These are phyloP conservation scores for Favolaschia claudopus DNA, from an alignment of 768 basidiomycete species.

Conservation along the genomic window DNA sequence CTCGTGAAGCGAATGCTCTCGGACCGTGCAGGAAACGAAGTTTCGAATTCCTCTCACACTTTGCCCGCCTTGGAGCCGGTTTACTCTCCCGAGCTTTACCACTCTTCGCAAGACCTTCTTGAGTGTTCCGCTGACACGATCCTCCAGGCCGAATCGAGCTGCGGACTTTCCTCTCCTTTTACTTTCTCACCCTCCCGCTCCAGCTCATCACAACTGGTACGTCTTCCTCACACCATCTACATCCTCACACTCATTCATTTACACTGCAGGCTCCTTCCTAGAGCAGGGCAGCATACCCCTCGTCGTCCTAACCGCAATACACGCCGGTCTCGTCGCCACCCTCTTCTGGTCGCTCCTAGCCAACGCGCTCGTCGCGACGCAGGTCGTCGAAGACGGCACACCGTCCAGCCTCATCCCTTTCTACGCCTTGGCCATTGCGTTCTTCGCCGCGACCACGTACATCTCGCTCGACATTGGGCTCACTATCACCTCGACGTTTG, in stretches of 20 bases:
- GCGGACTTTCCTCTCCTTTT: constrained; percentile 67
- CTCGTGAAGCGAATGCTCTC: no score
- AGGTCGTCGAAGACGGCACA: constrained; percentile 92
- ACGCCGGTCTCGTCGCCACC: constrained; percentile 77
- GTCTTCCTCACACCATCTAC: not conserved
- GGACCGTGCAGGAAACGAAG: no score
- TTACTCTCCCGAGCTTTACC: no score
- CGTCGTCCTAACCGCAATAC: constrained; percentile 76
- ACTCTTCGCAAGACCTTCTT: no score
- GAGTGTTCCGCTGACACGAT: constrained; percentile 5
- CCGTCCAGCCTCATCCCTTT: constrained; percentile 73
- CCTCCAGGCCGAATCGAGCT: constrained; percentile 72
- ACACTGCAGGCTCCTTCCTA: constrained; percentile 64
- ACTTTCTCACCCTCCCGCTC: constrained; percentile 76
- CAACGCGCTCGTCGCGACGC: constrained; percentile 83
- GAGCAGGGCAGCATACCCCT: constrained; percentile 78
- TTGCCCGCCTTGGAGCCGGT: no score
- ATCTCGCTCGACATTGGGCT: constrained; percentile 86
- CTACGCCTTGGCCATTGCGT: constrained; percentile 56
- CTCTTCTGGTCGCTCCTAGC: constrained; percentile 83
- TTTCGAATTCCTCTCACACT: no score
- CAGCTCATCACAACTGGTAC: constrained; percentile 75
- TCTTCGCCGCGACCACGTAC: constrained; percentile 81
- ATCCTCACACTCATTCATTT: constrained; percentile 1
- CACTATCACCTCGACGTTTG: constrained; percentile 66